phyloP scores from a whole-genome alignment of 2,329 filamentous ascomycete genomes.

The Diplodia mutila region DNA sequence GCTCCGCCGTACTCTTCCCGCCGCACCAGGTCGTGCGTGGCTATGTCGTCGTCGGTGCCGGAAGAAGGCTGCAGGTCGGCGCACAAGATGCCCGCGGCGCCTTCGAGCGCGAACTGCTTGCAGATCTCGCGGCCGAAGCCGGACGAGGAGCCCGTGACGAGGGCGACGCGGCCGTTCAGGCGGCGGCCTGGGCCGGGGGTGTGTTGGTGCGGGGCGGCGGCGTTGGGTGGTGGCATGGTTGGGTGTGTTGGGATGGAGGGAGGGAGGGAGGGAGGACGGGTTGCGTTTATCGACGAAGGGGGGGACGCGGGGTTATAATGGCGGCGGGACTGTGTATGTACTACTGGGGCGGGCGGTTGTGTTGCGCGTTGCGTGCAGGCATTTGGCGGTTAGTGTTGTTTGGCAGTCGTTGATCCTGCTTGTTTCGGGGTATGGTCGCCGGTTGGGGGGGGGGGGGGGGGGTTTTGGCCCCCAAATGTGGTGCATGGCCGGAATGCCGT shows the following conservation, averaged over 20 bases:
- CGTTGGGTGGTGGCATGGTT: neutral
- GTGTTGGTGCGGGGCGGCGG: neutral
- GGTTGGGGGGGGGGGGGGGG: neutral
- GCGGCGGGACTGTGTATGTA: too few relatives aligned
- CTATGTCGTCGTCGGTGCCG: neutral
- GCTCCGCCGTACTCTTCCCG: slow-evolving; percentile 3
- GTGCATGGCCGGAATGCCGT: neutral
- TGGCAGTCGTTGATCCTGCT: neutral
- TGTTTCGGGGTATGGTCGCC: neutral
- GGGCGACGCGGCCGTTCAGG: slow-evolving; percentile 31
- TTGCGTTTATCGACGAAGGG: too few relatives aligned
- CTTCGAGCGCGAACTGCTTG: slow-evolving; percentile 10
- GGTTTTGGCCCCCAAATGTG: neutral
- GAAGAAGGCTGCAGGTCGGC: slow-evolving; percentile 27
- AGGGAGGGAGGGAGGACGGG: too few relatives aligned
- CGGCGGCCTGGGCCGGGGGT: too few relatives aligned
- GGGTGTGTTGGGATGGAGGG: neutral
- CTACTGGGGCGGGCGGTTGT: too few relatives aligned
- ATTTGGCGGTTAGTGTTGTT: neutral
- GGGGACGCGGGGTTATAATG: too few relatives aligned
- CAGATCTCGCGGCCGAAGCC: slow-evolving; percentile 38
- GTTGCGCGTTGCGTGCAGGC: neutral
- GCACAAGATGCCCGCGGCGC: slow-evolving; percentile 30
- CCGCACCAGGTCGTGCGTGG: slow-evolving; percentile 27
- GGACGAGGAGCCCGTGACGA: slow-evolving; percentile 38